Conservation (phyloP, 768 basidiomycete genomes). For the Mycena vitilis region DNA sequence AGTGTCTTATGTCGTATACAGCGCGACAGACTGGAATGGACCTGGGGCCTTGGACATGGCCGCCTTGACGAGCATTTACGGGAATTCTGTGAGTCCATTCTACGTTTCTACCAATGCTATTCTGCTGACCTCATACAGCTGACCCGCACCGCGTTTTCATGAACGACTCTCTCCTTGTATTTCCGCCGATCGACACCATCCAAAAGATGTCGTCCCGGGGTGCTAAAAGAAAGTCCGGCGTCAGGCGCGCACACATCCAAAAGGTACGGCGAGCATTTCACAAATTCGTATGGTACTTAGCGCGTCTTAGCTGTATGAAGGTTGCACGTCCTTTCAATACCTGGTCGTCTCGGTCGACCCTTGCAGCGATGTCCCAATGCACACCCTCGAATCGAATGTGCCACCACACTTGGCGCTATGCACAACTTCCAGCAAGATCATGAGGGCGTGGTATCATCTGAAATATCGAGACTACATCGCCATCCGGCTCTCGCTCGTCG, state of each 20-base stretch:
- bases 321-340: constrained; percentile 17
- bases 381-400: not conserved
- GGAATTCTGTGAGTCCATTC: not conserved
- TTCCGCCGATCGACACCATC: not conserved
- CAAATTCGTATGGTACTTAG: too few relatives aligned
- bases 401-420: constrained; percentile 19
- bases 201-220: not conserved
- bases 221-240: not conserved
- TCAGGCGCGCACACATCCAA: constrained; percentile 2
- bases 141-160: constrained; percentile 1
- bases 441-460: not conserved
- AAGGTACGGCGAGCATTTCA: not conserved
- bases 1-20: not conserved
- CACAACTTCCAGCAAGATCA: constrained; percentile 1
- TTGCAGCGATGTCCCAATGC: not conserved
- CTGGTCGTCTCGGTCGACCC: constrained; percentile 9
- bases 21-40: constrained; percentile 19
- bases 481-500: not conserved
- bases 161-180: not conserved
- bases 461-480: not conserved
- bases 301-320: constrained; percentile 12
- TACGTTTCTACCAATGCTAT: too few relatives aligned
- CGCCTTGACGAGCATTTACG: constrained; percentile 9
- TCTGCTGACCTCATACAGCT: not conserved
- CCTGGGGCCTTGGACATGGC: constrained; percentile 14